Conservation (phyloP, 2,329 filamentous ascomycete species). For the Knoxdaviesia proteae region DNA sequence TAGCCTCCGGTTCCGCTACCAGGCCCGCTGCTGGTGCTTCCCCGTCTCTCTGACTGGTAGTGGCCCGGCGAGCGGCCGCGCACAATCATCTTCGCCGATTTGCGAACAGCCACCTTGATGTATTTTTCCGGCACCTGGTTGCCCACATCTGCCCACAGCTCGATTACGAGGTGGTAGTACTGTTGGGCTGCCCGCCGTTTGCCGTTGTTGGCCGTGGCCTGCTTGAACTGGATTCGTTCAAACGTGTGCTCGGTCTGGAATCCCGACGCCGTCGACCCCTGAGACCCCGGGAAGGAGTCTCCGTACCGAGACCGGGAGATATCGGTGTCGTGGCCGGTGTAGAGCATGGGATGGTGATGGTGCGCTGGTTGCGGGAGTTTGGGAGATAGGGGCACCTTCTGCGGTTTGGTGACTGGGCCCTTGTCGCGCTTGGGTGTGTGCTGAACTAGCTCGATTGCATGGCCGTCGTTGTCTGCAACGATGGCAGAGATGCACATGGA, state of each 20-base stretch:
- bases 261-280: conserved; percentile 11
- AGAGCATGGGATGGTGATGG: conserved; percentile 26
- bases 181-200: conserved; percentile 80
- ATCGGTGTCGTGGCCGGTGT: conserved; percentile 14
- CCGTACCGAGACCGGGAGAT: conserved; percentile 3
- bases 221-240: conserved; percentile 86
- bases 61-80: conserved; percentile 66
- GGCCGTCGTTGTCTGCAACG: conserved; percentile 54
- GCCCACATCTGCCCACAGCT: conserved; percentile 54
- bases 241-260: conserved; percentile 42
- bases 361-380: conserved; percentile 33
- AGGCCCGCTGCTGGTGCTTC: conserved; percentile 47
- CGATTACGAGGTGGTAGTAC: conserved; percentile 78
- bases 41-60: conserved; percentile 50
- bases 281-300: conserved; percentile 5
- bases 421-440: conserved; percentile 86
- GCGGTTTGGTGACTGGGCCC: conserved; percentile 57
- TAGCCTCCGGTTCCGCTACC: conserved; percentile 42
- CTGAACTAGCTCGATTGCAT: conserved; percentile 67
- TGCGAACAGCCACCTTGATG: conserved; percentile 49
- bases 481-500: conserved; percentile 72
- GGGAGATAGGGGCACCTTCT: conserved; percentile 45
- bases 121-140: conserved; percentile 28
- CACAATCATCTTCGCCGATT: conserved; percentile 72
- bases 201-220: conserved; percentile 82